Percentiles rank a stretch among this genome's conserved stretches.
Conservation (phyloP, 2,329 filamentous ascomycete genomes). For the Verticillium klebahnii region DNA sequence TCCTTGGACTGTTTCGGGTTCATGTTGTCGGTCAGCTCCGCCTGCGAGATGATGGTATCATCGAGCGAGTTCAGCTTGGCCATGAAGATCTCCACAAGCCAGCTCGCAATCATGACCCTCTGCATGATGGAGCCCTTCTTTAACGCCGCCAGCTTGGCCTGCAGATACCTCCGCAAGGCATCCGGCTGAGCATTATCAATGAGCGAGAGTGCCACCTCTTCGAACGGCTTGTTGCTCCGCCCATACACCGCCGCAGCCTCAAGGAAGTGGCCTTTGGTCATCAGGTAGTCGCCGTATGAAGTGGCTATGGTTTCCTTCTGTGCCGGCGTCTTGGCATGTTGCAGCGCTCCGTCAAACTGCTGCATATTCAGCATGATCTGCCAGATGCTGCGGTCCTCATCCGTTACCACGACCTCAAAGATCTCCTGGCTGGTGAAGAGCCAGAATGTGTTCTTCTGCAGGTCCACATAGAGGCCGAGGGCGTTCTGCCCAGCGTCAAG, state of each 20-base stretch:
- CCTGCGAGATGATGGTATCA: slow-evolving; percentile 86
- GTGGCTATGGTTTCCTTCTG: slow-evolving; percentile 91
- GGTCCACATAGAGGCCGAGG: slow-evolving; percentile 81
- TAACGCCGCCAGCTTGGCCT: slow-evolving; percentile 75
- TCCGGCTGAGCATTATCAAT: slow-evolving; percentile 89
- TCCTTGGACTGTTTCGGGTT: slow-evolving; percentile 67
- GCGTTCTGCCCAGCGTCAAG: slow-evolving; percentile 73
- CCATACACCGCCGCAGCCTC: slow-evolving; percentile 91
- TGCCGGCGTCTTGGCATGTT: slow-evolving; percentile 71
- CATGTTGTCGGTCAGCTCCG: slow-evolving; percentile 69
- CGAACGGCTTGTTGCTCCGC: slow-evolving; percentile 93
- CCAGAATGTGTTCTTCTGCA: slow-evolving; percentile 97
- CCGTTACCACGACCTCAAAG: slow-evolving; percentile 84
- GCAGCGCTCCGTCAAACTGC: slow-evolving; percentile 82
- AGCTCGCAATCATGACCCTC: slow-evolving; percentile 88
- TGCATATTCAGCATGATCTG: slow-evolving; percentile 84
- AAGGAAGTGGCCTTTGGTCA: slow-evolving; percentile 72
- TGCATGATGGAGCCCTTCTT: slow-evolving; percentile 89
- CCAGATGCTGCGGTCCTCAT: slow-evolving; percentile 93
- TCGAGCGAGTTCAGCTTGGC: slow-evolving; percentile 92
- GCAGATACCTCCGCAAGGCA: slow-evolving; percentile 82
- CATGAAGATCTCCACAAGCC: slow-evolving; percentile 96
- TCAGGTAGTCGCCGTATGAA: slow-evolving; percentile 84
- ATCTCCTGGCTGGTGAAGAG: slow-evolving; percentile 88
- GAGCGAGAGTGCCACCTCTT: slow-evolving; percentile 87